Percentiles rank a stretch among this genome's conserved stretches.
Conservation (phyloP, 192 early-diverging fungal genomes). For the Allomyces arbusculus region DNA sequence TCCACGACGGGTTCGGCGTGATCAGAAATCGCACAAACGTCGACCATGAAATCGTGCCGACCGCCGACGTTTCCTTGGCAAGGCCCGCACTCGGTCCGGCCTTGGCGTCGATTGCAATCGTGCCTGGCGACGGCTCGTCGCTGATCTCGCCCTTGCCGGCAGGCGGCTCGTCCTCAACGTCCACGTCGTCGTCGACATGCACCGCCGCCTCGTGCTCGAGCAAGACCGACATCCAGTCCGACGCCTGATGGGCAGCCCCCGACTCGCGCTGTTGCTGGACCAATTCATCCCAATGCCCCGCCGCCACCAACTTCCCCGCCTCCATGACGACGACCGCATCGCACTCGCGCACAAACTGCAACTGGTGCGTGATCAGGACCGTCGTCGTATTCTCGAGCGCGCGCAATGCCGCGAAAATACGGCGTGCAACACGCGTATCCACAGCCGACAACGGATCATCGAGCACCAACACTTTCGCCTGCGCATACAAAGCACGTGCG, state of each 20-base stretch:
- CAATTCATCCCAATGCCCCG: neutral
- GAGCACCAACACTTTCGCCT: constrained; percentile 33
- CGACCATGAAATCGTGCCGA: neutral
- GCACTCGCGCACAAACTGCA: constrained; percentile 18
- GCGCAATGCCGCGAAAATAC: neutral
- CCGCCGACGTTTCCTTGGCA: neutral
- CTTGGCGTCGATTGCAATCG: neutral
- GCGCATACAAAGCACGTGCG: constrained; percentile 31
- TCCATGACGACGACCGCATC: constrained; percentile 16
- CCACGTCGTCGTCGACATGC: neutral
- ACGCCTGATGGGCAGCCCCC: neutral
- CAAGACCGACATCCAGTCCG: neutral
- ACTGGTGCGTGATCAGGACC: constrained; percentile 23
- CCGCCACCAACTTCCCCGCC: constrained; percentile 4
- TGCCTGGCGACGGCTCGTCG: neutral
- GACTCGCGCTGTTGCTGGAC: neutral
- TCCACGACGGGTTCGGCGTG: neutral
- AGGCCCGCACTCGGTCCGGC: neutral
- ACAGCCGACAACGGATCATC: constrained; percentile 22
- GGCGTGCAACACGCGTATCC: neutral
- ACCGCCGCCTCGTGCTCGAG: neutral
- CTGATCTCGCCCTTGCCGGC: too few species aligned
- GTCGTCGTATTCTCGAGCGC: neutral
- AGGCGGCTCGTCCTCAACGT: neutral
- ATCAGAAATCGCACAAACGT: neutral